Conservation (phyloP, 2,329 filamentous ascomycete genomes). For the Colletotrichum shisoi region DNA sequence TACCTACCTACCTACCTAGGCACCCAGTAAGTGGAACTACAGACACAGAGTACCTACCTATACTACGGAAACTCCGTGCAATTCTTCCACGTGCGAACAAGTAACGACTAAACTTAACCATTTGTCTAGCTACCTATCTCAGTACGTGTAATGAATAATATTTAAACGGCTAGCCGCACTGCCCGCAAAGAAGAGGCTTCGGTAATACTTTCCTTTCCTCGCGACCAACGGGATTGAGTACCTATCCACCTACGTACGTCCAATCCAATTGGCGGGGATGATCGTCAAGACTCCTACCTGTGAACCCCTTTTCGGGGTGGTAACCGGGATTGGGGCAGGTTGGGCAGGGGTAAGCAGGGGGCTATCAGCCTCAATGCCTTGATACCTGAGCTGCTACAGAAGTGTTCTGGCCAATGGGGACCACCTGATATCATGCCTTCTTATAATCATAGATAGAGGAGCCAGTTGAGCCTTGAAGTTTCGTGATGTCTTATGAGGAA, state of each 20-base stretch:
- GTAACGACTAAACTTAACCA: too few relatives aligned
- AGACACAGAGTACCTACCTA: too few relatives aligned
- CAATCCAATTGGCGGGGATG: conserved; percentile 7
- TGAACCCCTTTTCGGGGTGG: conserved; percentile 10
- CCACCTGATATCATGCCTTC: background rate
- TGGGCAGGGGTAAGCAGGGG: background rate
- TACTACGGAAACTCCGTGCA: too few relatives aligned
- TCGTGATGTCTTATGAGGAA: too few relatives aligned
- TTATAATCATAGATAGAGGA: too few relatives aligned
- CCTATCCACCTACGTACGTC: too few relatives aligned
- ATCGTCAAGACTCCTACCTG: conserved; percentile 4
- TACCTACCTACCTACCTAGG: too few relatives aligned
- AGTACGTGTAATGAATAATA: too few relatives aligned
- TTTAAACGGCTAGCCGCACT: conserved; percentile 5
- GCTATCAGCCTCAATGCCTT: background rate
- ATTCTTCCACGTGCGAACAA: background rate
- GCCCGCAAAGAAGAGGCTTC: conserved; percentile 8
- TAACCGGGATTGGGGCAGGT: background rate
- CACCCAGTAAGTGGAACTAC: too few relatives aligned
- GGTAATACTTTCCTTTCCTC: background rate
- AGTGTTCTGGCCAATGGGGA: conserved; percentile 11
- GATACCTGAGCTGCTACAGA: background rate
- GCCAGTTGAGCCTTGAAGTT: too few relatives aligned
- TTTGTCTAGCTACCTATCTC: too few relatives aligned
- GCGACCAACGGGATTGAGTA: background rate